phyloP scores from a whole-genome alignment of 805 yeast species.

The Wickerhamiella australiensis region DNA sequence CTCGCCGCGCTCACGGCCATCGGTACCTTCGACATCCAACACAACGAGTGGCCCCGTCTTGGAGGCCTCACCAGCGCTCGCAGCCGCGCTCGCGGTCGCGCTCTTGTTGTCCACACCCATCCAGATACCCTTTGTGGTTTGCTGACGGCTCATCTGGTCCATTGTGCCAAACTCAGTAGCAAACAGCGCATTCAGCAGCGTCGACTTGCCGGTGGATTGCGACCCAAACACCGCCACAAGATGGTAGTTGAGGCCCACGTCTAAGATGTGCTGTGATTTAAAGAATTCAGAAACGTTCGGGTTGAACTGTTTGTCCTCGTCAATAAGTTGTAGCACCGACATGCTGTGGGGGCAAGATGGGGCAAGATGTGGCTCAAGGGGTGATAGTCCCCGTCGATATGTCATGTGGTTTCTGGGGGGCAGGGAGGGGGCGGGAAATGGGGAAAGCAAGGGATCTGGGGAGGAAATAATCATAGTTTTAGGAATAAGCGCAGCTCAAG shows the following conservation, averaged over 20 bases:
- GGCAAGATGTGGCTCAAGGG: too few species aligned
- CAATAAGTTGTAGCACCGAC: conserved; percentile 39
- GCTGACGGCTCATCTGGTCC: conserved; percentile 78
- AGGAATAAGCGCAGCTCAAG: too few species aligned
- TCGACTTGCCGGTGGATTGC: conserved; percentile 93
- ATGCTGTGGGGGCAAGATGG: too few species aligned
- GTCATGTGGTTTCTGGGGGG: too few species aligned
- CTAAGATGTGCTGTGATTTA: conserved; percentile 13
- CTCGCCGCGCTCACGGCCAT: conserved; percentile 95
- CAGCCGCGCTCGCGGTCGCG: neutral
- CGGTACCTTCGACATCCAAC: conserved; percentile 98
- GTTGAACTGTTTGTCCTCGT: conserved; percentile 48
- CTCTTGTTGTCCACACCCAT: conserved; percentile 39
- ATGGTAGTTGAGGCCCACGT: conserved; percentile 63
- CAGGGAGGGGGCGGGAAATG: too few species aligned
- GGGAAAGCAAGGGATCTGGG: too few species aligned
- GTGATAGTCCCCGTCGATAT: too few species aligned
- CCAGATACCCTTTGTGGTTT: conserved; percentile 84
- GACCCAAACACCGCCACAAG: conserved; percentile 94
- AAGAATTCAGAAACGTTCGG: conserved; percentile 27
- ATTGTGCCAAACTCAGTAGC: conserved; percentile 84
- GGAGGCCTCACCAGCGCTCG: neutral
- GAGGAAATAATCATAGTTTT: too few species aligned
- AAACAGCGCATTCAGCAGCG: conserved; percentile 73
- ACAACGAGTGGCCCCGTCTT: conserved; percentile 31